These are phyloP conservation scores for Trichophyton schoenleinii DNA, from an alignment of 2,329 filamentous ascomycete genomes.

Conservation along the genomic window DNA sequence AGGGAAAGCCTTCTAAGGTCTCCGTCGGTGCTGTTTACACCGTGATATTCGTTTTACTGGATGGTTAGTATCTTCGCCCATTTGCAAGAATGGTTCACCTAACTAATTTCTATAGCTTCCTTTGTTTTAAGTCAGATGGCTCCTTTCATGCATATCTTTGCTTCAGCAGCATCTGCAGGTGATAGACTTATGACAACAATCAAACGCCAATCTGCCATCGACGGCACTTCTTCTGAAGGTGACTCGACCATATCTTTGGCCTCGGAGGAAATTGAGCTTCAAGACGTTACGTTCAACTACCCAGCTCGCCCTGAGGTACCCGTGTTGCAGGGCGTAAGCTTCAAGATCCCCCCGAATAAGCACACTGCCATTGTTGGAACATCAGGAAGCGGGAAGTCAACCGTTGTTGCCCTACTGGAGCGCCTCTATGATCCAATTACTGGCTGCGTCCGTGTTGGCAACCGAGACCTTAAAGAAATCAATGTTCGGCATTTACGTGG, in stretches of 20 bases:
- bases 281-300: conserved; percentile 23
- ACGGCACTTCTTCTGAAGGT: conserved; percentile 14
- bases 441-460: conserved; percentile 23
- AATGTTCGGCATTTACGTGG: conserved; percentile 27
- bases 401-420: conserved; percentile 27
- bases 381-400: conserved; percentile 43
- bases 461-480: conserved; percentile 19
- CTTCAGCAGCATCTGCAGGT: conserved; percentile 12
- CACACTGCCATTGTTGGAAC: conserved; percentile 38
- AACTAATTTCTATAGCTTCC: conserved; percentile 18
- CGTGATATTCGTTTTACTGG: conserved; percentile 29
- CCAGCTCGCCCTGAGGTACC: conserved; percentile 26
- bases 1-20: conserved; percentile 12
- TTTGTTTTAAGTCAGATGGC: conserved; percentile 29
- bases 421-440: conserved; percentile 27
- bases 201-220: conserved; percentile 12
- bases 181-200: conserved; percentile 12
- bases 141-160: conserved; percentile 22
- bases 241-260: conserved; percentile 41
- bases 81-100: not conserved
- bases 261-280: conserved; percentile 12
- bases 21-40: conserved; percentile 28
- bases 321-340: conserved; percentile 23
- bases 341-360: conserved; percentile 24
- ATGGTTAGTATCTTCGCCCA: conserved; percentile 19